Evolutionary conservation across 2,329 filamentous ascomycete species (phyloP), one percentile per base, ranked within the genome.

Genomic region (Sphaceloma murrayae): DNA sequence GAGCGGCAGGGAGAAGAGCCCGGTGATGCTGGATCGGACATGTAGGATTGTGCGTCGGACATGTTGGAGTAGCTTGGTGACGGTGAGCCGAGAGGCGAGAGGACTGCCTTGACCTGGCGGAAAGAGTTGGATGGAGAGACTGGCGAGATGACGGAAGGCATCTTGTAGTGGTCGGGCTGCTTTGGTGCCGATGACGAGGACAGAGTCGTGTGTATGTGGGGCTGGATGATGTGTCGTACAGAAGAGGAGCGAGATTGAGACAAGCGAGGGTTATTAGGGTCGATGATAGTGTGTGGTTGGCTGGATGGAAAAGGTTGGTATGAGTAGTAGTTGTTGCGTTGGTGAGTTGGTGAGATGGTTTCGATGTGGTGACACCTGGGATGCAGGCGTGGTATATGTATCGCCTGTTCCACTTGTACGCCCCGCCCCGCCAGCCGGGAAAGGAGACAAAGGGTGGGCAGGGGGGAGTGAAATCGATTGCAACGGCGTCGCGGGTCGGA

Each of bases 401-500:
- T 47, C 19, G 14, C 21, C 24, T 42, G 42, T 36, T 30, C 34
- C 38, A 38, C 39, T 43, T 22, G 46, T 32, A 33, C 43, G 45
- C 45, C 46, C 43, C 48, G 45, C 48, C 33, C 38, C 43, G 38
- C 34, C 32, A 40, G 40, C 46, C 36, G 44, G 22, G 31, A 49
- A 49, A 49, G 48, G 48, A 49, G 48, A 27, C 43, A 40, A 47
- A 33, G 39, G 46, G 26, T 34, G 32, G 31, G 32, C 34, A 44
- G 32, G 29, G n/a, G 48, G 48, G 43, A 45, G 29, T 43, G 48
- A 50, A 48, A 50, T 50, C 48, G 48, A 50, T 50, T 50, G 38
- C 43, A 50, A 50, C 48, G 48, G 48, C 42, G 42, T 45, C 42
- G 42, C 42, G 36, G 42, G 24, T 45, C 31, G 18, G 42, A 34